Conservation (phyloP, 805 yeast genomes). For the Wickerhamiella allomyrinae region DNA sequence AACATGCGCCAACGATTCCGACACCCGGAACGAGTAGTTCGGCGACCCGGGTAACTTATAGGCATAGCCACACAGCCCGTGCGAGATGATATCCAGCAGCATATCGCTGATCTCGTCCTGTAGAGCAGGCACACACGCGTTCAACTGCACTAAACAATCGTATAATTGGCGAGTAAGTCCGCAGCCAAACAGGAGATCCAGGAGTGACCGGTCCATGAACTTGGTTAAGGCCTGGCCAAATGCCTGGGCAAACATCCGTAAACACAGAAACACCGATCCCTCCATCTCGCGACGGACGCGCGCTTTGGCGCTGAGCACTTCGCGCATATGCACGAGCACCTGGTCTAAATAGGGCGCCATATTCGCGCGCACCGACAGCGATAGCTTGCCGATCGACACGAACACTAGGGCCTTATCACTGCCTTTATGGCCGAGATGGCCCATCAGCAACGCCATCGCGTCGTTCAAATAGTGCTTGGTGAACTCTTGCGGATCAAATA, state of each 20-base stretch:
- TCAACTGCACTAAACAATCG: constrained; percentile 52
- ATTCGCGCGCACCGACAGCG: constrained; percentile 61
- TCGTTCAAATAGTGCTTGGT: constrained; percentile 70
- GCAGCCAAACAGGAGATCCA: constrained; percentile 67
- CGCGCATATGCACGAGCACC: constrained; percentile 69
- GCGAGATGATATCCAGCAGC: constrained; percentile 54
- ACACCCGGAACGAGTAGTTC: constrained; percentile 30
- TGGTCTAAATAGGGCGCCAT: constrained; percentile 82
- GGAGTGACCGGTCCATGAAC: constrained; percentile 65
- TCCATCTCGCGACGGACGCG: constrained; percentile 57
- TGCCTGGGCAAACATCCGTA: constrained; percentile 73
- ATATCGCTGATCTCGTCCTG: constrained; percentile 59
- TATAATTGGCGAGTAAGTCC: constrained; percentile 76
- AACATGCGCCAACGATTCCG: constrained; percentile 40
- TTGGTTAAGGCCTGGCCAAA: constrained; percentile 90
- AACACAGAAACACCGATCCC: constrained; percentile 75
- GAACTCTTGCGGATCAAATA: constrained; percentile 59
- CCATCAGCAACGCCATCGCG: constrained; percentile 59
- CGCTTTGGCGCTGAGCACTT: constrained; percentile 52
- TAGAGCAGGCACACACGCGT: constrained; percentile 64
- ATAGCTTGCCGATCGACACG: constrained; percentile 70
- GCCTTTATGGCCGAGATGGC: constrained; percentile 55
- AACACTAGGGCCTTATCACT: constrained; percentile 67
- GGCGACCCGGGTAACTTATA: constrained; percentile 84
- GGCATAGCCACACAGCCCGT: constrained; percentile 64